These are phyloP conservation scores for Plicaturopsis crispa DNA, from an alignment of 768 basidiomycete species.

Conservation along the genomic window DNA sequence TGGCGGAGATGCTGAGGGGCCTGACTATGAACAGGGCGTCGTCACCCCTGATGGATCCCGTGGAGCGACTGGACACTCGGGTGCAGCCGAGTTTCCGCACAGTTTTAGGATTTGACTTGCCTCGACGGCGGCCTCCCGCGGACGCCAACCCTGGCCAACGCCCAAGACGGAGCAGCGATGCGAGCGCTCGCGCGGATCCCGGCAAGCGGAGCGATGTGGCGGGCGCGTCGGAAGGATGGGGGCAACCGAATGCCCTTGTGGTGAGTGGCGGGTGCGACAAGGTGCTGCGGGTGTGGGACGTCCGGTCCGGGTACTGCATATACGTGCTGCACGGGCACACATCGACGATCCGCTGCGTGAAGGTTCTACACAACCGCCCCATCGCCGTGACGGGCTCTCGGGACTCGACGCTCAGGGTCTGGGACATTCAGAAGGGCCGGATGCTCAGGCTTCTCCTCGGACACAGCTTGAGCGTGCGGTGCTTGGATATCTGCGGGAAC, in stretches of 20 bases:
- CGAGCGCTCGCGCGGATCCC: constrained; percentile 4
- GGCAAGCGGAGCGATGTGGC: constrained; percentile 44
- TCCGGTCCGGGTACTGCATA: constrained; percentile 56
- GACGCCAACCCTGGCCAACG: constrained; percentile 10
- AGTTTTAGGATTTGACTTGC: constrained; percentile 50
- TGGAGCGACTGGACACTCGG: background rate
- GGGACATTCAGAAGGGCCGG: constrained; percentile 84
- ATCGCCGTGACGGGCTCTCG: constrained; percentile 88
- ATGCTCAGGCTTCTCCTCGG: constrained; percentile 62
- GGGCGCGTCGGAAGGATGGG: constrained; percentile 80
- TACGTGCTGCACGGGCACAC: constrained; percentile 79
- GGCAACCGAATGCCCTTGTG: constrained; percentile 73
- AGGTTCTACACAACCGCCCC: constrained; percentile 79
- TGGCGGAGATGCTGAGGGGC: constrained; percentile 1
- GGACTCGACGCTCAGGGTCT: constrained; percentile 80
- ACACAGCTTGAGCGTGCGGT: constrained; percentile 77
- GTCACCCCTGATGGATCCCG: background rate
- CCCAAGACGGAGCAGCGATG: constrained; percentile 3
- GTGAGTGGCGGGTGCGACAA: constrained; percentile 95
- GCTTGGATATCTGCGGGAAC: constrained; percentile 82
- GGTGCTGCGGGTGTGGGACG: constrained; percentile 88
- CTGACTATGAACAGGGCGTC: constrained; percentile 1
- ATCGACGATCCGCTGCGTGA: constrained; percentile 87
- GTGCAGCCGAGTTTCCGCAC: constrained; percentile 34
- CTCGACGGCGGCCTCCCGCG: constrained; percentile 28